These are phyloP conservation scores for Chalciporus sphaerocephalus DNA, from an alignment of 768 basidiomycete genomes.

Conservation along the genomic window DNA sequence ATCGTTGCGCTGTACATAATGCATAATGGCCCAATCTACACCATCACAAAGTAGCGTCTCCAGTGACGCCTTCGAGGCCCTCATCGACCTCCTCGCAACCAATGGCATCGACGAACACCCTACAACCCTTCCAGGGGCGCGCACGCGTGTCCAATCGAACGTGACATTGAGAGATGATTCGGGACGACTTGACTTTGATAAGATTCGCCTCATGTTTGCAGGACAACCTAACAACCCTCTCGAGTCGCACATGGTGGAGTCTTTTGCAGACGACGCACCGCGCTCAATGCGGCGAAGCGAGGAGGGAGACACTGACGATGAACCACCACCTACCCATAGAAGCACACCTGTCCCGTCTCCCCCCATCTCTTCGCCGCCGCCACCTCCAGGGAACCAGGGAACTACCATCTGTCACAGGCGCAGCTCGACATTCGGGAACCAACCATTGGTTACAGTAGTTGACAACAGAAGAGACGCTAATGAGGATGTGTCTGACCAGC, in stretches of 20 bases:
- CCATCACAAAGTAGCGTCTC: constrained; percentile 19
- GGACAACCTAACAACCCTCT: constrained; percentile 9
- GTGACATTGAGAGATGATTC: constrained; percentile 22
- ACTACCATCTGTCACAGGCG: constrained; percentile 13
- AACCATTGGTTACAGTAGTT: constrained; percentile 12
- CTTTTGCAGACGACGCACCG: neutral
- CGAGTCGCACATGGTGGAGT: neutral
- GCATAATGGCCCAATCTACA: constrained; percentile 27
- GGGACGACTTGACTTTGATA: constrained; percentile 31
- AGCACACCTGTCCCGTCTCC: constrained; percentile 9
- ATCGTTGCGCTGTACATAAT: no score
- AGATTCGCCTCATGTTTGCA: constrained; percentile 28
- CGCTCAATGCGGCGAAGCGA: neutral
- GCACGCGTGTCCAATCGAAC: constrained; percentile 2
- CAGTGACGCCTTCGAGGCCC: constrained; percentile 22
- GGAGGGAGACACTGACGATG: constrained; percentile 19
- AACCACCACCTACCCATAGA: constrained; percentile 2
- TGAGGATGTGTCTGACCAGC: constrained; percentile 8
- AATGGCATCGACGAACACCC: constrained; percentile 21
- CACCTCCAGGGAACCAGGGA: constrained; percentile 3
- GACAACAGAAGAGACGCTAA: constrained; percentile 4
- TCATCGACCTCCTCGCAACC: constrained; percentile 30
- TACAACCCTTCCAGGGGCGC: neutral
- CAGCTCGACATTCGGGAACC: constrained; percentile 23
- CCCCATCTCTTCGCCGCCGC: constrained; percentile 16